Evolutionary conservation across 148 eudicot species (phyloP), one percentile per base, ranked within the genome.

Genomic region (Cornus kousa): DNA sequence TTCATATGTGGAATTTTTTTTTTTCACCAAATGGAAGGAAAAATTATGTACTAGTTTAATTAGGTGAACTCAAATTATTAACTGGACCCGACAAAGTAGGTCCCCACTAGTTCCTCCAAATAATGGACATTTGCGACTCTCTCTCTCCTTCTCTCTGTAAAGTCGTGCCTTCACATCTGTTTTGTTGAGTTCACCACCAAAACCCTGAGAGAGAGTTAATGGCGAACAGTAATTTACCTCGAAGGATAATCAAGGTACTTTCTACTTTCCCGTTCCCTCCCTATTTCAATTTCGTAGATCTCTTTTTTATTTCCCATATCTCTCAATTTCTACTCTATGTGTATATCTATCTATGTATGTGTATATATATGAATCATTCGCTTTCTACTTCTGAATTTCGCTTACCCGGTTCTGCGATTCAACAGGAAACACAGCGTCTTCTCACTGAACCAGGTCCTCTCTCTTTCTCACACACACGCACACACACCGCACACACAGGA

Each of bases 381-480:
- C 78, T 76, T 68, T 43, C 17, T 8, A 22, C 14, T 20, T 59
- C 67, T 55, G 79, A 17, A 2, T 43, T 43, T 43, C 67, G 40
- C 10, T 67, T 28, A 20, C 55, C 12, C 50, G 28, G 66, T 70
- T 71, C 3, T 67, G 73, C 6, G 5, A 67, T 86, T 24, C 65
- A 40, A 74, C 78, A 93, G 98, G 98, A 93, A 84, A 93, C 98
- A 48, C 96, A 93, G 87, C 94, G 98, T 35, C 89, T 93, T 65
- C 94, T 91, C 65, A 93, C 94, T 77, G 98, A 93, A 80, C 98
- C 98, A 80, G 96, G 96, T 83, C 69, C 40, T 76, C 55, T 65
- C 8, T 35, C 3, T 57, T 20, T 50, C 65, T 33, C 31, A 31
- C 43, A 4, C 43, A 39, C 28, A n/a, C n/a, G n/a, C n/a, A n/a